A percentile compares a stretch with the other conserved stretches of the same genome.
Conservation (phyloP, 2,329 filamentous ascomycete species). For the Colletotrichum graminicola region DNA sequence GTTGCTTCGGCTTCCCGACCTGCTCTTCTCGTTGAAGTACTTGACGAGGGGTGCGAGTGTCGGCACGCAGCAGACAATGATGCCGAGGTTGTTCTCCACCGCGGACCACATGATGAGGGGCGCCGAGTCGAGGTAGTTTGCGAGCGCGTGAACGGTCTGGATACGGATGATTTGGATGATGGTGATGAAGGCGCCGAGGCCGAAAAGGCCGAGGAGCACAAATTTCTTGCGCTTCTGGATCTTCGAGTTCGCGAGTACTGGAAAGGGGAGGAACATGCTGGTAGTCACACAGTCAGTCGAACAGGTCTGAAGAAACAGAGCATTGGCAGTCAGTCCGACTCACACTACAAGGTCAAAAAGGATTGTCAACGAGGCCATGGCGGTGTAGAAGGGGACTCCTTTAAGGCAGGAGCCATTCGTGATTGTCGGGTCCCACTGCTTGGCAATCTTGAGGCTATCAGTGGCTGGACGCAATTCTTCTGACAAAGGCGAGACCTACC, state of each 20-base stretch:
- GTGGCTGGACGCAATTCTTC: not conserved
- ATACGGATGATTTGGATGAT: constrained; percentile 65
- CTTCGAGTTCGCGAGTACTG: constrained; percentile 53
- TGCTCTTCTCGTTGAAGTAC: constrained; percentile 51
- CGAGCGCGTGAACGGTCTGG: constrained; percentile 58
- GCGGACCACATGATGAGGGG: constrained; percentile 60
- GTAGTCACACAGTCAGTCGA: not conserved
- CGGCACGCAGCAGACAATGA: constrained; percentile 57
- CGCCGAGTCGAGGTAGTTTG: constrained; percentile 59
- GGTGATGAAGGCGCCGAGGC: constrained; percentile 63
- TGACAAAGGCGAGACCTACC: constrained; percentile 38
- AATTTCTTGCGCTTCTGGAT: constrained; percentile 57
- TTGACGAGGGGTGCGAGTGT: constrained; percentile 58
- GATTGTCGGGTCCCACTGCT: constrained; percentile 57
- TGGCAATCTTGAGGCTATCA: constrained; percentile 44
- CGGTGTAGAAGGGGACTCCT: constrained; percentile 58
- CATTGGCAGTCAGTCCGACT: constrained; percentile 32
- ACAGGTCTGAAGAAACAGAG: not conserved
- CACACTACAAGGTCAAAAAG: constrained; percentile 57
- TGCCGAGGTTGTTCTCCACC: constrained; percentile 60
- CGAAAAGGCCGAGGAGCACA: constrained; percentile 58
- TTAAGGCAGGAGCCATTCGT: constrained; percentile 54
- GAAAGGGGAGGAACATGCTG: constrained; percentile 58
- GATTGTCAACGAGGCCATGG: constrained; percentile 56
- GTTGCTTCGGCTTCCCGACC: constrained; percentile 32